Evolutionary conservation across 441 rosid species (phyloP), one percentile per base, ranked within the genome.

Genomic region (Adansonia rubrostipa): DNA sequence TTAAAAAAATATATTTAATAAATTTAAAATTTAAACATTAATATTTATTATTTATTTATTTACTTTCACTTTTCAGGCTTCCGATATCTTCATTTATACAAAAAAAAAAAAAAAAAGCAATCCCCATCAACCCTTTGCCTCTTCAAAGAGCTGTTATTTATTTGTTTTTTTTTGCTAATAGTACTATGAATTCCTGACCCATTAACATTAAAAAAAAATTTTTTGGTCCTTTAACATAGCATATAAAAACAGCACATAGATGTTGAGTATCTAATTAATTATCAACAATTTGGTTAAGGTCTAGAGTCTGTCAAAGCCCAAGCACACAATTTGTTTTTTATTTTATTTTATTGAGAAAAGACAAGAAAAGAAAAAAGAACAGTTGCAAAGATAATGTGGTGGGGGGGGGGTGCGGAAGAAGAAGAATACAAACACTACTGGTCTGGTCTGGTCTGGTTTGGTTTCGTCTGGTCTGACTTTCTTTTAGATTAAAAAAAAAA

Each of bases 251-350:
- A 63, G 6, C 2, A 4, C 33, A 19, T 45, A 9, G 72, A 17
- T 67, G 72, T 10, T 20, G 44, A 47, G 73, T 17, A 47, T 69
- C 57, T 69, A 22, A 69, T 69, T 71, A 51, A 71, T 14, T 24
- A 71, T 71, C 4, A 28, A 28, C 28, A 33, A 71, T 8, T 53
- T 54, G 75, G 45, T 28, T 71, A 17, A 28, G 62, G 63, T 51
- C 3, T 51, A 51, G 73, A 68, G 42, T 45, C 40, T 47, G 28
- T n/a, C 56, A 20, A 20, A 47, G 15, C 14, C 7, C 56, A 42
- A 71, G n/a, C 19, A 42, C 61, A 17, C 19, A 5, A 36, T 54
- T 47, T 36, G n/a, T 33, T 22, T 15, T 28, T 19, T 68, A 22
- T n/a, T 24, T 24, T 0, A 9, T n/a, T 28, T 28, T 28, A 28